Conservation (phyloP, 805 yeast genomes). For the Candida morakotiae region DNA sequence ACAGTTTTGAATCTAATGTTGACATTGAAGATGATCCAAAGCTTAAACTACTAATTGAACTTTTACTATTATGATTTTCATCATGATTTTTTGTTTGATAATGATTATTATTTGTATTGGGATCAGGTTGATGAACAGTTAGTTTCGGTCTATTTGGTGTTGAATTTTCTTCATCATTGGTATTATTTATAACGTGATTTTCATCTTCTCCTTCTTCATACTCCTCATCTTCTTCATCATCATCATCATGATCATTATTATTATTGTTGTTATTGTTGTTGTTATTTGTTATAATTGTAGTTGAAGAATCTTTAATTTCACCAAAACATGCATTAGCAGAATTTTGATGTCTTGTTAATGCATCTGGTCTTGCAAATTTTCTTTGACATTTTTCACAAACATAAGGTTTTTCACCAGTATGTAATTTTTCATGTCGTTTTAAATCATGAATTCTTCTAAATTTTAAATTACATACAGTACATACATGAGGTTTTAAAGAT, state of each 20-base stretch:
- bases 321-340: conserved; percentile 34
- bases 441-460: conserved; percentile 75
- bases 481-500: conserved; percentile 57
- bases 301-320: conserved; percentile 1
- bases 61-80: not conserved
- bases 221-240: not conserved
- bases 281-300: not conserved
- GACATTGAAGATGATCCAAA: conserved; percentile 2
- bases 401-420: conserved; percentile 72
- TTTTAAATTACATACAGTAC: conserved; percentile 55
- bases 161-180: not conserved
- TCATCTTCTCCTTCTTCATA: not conserved
- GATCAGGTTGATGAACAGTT: not conserved
- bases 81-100: too few species aligned
- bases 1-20: not conserved
- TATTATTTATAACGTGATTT: not conserved
- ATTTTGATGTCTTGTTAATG: conserved; percentile 64
- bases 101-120: not conserved
- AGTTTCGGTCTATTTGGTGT: not conserved
- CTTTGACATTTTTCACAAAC: conserved; percentile 58
- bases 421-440: conserved; percentile 70
- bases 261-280: not conserved
- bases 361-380: conserved; percentile 71
- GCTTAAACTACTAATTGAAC: not conserved
- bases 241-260: not conserved